Evolutionary conservation across 257 asterid species (phyloP), one percentile per base, ranked within the genome.

Genomic region (Solanum chilense): DNA sequence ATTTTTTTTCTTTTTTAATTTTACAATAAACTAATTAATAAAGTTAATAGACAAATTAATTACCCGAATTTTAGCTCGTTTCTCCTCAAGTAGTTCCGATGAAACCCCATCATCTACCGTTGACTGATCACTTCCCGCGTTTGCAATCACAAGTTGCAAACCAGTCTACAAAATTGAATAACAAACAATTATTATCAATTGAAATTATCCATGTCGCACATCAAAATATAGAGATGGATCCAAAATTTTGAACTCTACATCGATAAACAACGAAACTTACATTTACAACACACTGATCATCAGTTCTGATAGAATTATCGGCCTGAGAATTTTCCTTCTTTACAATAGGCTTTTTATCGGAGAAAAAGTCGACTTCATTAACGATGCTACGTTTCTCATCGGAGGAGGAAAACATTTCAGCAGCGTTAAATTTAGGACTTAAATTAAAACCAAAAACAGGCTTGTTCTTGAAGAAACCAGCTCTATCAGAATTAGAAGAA

Each of bases 321-420:
- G 82, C 90, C 7, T 45, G 92, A 15, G 89, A 64, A 76, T 81
- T 86, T 23, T 94, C 98, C 89, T 93, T 94, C 94, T 94, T 95
- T 8, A 93, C 91, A 16, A 86, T 35, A 74, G 29, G 87, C 21
- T 82, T 91, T 88, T 76, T 90, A 66, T 93, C 95, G 2, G 98
- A 92, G 88, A 97, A 97, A 90, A 95, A 97, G 90, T 95, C 99
- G 3, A 97, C 95, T 91, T 94, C 99, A 21, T 92, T 92, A 29
- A 90, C 66, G 69, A 85, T 91, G 33, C 16, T 87, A 76, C 92
- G 87, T 60, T 89, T 86, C 56, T 89, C 93, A 3, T 71, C 92
- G 15, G 84, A 47, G 37, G 39, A 37, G 91, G 71, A 27, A 87
- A 88, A 25, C 89, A 60, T 14, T 83, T 92, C 84, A 33, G 41